These are phyloP conservation scores for Tetrapisispora fleetii DNA, from an alignment of 805 yeast species.

Conservation along the genomic window DNA sequence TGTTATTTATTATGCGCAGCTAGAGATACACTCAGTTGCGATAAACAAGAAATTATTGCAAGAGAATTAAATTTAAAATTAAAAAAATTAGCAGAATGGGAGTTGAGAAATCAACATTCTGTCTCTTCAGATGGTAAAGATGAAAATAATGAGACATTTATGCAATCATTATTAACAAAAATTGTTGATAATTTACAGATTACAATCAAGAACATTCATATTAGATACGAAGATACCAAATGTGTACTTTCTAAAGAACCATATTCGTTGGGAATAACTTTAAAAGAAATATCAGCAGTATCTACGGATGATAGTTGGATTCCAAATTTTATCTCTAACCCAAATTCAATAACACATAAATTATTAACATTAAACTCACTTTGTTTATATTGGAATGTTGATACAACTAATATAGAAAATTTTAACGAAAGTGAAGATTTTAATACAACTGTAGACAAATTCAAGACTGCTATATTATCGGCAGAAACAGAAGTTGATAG, in stretches of 20 bases:
- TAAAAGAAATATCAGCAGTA: constrained; percentile 82
- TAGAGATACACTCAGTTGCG: constrained; percentile 46
- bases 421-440: constrained; percentile 31
- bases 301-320: constrained; percentile 81
- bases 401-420: constrained; percentile 30
- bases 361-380: constrained; percentile 64
- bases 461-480: constrained; percentile 36
- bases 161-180: constrained; percentile 79
- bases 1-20: constrained; percentile 79
- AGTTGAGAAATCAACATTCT: constrained; percentile 39
- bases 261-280: constrained; percentile 71
- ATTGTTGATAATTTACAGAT: constrained; percentile 88
- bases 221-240: constrained; percentile 78
- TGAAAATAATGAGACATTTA: constrained; percentile 64
- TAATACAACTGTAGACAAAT: constrained; percentile 13
- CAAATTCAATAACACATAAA: constrained; percentile 61
- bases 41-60: constrained; percentile 49
- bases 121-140: constrained; percentile 26
- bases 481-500: constrained; percentile 25
- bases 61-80: constrained; percentile 58
- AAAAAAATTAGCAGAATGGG: constrained; percentile 56
- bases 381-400: constrained; percentile 78
- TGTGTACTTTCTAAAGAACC: constrained; percentile 62
- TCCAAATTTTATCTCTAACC: constrained; percentile 71
- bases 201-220: constrained; percentile 81